Percentiles rank a stretch among this genome's conserved stretches.
These are phyloP conservation scores for Pseudonitzschia multiseries DNA, from an alignment of 108 stramenopile genomes.

Conservation along the genomic window DNA sequence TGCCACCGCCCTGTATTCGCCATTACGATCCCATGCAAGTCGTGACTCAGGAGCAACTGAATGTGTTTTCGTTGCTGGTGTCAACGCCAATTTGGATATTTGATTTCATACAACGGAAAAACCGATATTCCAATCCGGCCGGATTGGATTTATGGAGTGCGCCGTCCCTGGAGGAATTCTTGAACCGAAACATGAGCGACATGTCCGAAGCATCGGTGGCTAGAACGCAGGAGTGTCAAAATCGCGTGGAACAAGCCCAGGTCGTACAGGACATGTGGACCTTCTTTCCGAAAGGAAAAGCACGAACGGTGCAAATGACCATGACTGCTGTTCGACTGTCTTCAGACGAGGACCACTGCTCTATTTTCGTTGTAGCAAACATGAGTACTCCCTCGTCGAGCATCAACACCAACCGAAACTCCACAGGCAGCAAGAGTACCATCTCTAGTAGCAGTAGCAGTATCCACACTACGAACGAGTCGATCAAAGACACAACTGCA, in stretches of 20 bases:
- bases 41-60: slow-evolving; percentile 11
- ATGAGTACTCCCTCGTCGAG: slow-evolving; percentile 13
- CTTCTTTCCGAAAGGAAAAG: slow-evolving; percentile 43
- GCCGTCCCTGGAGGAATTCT: slow-evolving; percentile 26
- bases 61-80: slow-evolving; percentile 10
- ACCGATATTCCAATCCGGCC: slow-evolving; percentile 38
- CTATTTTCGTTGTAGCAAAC: slow-evolving; percentile 3
- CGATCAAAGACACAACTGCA: not conserved
- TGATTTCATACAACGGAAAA: slow-evolving; percentile 35
- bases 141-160: slow-evolving; percentile 41
- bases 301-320: slow-evolving; percentile 30
- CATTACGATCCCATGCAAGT: slow-evolving; percentile 13
- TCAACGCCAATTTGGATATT: slow-evolving; percentile 44
- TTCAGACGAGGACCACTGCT: slow-evolving; percentile 23
- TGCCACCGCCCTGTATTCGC: not conserved
- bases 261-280: slow-evolving; percentile 43
- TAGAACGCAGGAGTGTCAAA: slow-evolving; percentile 29
- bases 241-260: slow-evolving; percentile 27
- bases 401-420: not conserved
- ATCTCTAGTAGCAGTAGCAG: not conserved
- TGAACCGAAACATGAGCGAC: slow-evolving; percentile 26
- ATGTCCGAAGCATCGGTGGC: slow-evolving; percentile 23
- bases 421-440: not conserved
- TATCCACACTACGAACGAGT: not conserved
- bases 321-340: slow-evolving; percentile 27